A percentile compares a stretch with the other conserved stretches of the same genome.
These are phyloP conservation scores for Haplographium delicatum DNA, from an alignment of 495 filamentous ascomycete genomes.

Conservation along the genomic window DNA sequence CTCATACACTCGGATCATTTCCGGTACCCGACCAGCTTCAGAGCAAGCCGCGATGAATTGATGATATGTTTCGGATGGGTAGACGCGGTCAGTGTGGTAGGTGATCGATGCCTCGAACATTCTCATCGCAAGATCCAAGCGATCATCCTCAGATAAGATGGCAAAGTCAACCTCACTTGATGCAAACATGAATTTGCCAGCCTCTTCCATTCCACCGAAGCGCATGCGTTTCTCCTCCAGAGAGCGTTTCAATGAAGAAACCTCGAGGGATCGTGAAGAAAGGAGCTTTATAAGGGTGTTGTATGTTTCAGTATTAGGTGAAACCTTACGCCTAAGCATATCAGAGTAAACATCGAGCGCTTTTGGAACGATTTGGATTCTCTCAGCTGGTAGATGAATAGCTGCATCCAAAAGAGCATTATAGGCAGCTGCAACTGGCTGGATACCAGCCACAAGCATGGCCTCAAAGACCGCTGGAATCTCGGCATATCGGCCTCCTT, in stretches of 20 bases:
- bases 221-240: slow-evolving; percentile 72
- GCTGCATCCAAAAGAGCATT: slow-evolving; percentile 84
- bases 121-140: slow-evolving; percentile 74
- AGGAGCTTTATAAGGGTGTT: slow-evolving; percentile 78
- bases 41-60: slow-evolving; percentile 82
- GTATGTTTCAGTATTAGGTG: slow-evolving; percentile 80
- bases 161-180: slow-evolving; percentile 79
- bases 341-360: slow-evolving; percentile 92
- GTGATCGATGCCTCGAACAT: slow-evolving; percentile 71
- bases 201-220: slow-evolving; percentile 81
- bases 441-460: slow-evolving; percentile 70
- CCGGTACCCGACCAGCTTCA: slow-evolving; percentile 64
- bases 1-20: slow-evolving; percentile 83
- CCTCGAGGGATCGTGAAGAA: slow-evolving; percentile 69
- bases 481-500: slow-evolving; percentile 65
- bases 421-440: slow-evolving; percentile 78
- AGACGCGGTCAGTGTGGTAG: slow-evolving; percentile 44
- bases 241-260: slow-evolving; percentile 58
- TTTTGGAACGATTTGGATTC: slow-evolving; percentile 77
- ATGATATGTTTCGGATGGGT: slow-evolving; percentile 71
- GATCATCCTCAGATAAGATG: slow-evolving; percentile 79
- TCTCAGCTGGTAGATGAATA: slow-evolving; percentile 63
- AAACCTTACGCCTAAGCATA: slow-evolving; percentile 82
- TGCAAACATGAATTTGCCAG: slow-evolving; percentile 83
- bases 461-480: slow-evolving; percentile 86